Evolutionary conservation across 306 rosid species (phyloP).

Genomic region (Inga laurina): DNA sequence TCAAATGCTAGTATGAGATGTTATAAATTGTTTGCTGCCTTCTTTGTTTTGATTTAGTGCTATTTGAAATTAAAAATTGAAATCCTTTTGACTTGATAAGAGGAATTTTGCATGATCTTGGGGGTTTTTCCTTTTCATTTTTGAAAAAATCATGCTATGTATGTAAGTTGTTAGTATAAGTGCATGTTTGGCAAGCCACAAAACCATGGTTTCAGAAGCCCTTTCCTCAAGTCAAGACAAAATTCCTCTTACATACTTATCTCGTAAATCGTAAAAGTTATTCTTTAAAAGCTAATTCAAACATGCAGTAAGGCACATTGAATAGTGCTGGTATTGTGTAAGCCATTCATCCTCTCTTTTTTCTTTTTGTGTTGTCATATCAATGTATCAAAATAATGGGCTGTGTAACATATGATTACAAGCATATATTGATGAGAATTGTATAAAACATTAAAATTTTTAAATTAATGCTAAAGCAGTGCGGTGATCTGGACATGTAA

Average conservation of each 20-base stretch:
- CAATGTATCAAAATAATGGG: not conserved
- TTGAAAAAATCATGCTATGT: not conserved
- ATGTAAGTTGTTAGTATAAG: not conserved
- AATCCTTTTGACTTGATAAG: not conserved
- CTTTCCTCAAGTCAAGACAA: too few relatives aligned
- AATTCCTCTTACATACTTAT: too few relatives aligned
- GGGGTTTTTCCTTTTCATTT: not conserved
- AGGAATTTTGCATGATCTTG: not conserved
- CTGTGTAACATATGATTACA: not conserved
- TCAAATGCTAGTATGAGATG: not conserved
- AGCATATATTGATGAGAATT: not conserved
- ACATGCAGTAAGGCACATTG: not conserved
- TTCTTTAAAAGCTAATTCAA: too few relatives aligned
- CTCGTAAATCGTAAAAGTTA: too few relatives aligned
- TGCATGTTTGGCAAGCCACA: too few relatives aligned
- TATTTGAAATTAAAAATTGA: not conserved
- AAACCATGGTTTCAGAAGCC: too few relatives aligned
- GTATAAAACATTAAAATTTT: not conserved
- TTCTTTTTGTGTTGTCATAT: not conserved
- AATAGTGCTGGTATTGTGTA: not conserved
- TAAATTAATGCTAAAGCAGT: not conserved
- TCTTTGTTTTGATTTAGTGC: not conserved
- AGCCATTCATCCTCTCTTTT: not conserved
- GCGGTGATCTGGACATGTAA: not conserved
- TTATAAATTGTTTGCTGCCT: not conserved